Conservation (phyloP, 495 filamentous ascomycete genomes). For the Penicillium psychrofluorescens region DNA sequence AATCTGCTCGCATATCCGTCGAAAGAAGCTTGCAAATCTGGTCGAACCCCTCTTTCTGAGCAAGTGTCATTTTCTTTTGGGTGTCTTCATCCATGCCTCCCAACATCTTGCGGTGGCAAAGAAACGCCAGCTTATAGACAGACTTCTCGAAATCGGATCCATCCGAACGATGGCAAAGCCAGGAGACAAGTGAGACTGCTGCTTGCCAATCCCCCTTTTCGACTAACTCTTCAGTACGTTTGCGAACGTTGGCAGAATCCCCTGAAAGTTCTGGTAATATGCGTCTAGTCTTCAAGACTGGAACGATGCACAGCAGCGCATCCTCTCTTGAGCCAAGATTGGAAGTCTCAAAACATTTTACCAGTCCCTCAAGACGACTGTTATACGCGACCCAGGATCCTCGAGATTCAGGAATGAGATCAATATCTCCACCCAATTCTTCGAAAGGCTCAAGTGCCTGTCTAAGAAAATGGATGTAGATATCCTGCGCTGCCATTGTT, state of each 20-base stretch:
- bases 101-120: too few relatives aligned
- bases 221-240: conserved; percentile 7
- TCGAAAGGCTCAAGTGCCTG: conserved; percentile 3
- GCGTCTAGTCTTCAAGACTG: conserved; percentile 9
- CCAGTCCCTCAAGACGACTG: conserved; percentile 17
- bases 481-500: conserved; percentile 30
- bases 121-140: too few relatives aligned
- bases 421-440: conserved; percentile 11
- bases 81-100: too few relatives aligned
- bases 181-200: too few relatives aligned
- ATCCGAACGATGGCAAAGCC: too few relatives aligned
- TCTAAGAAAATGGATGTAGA: conserved; percentile 27
- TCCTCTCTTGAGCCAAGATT: conserved; percentile 27
- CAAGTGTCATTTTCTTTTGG: too few relatives aligned
- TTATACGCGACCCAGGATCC: conserved; percentile 10
- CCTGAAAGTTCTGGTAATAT: conserved; percentile 21
- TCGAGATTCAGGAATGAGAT: conserved; percentile 10
- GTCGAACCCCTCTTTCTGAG: too few relatives aligned
- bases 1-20: too few relatives aligned
- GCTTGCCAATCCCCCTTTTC: conserved; percentile 11
- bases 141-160: too few relatives aligned
- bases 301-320: conserved; percentile 29
- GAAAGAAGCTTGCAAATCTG: too few relatives aligned
- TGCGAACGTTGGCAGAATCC: conserved; percentile 9
- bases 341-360: conserved; percentile 14